Evolutionary conservation across 2,329 filamentous ascomycete species (phyloP).

Genomic region (Fusarium duplospermum): DNA sequence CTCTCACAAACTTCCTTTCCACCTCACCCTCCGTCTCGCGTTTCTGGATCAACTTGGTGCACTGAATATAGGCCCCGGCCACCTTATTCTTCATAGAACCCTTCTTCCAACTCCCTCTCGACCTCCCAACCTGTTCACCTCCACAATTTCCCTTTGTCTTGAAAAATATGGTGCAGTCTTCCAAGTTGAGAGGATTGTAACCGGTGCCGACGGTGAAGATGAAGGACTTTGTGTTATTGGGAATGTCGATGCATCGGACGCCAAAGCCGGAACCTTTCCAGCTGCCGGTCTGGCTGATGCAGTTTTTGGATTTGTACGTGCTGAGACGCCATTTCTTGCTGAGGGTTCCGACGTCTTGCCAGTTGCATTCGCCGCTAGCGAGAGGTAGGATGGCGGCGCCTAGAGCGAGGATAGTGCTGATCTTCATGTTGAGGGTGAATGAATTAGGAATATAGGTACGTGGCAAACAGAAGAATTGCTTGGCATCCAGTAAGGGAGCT

Average conservation of each 20-base stretch:
- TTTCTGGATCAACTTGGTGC: background rate
- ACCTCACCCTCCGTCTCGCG: background rate
- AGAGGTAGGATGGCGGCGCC: background rate
- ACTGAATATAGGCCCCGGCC: background rate
- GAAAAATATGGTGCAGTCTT: background rate
- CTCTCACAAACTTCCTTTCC: background rate
- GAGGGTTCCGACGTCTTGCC: background rate
- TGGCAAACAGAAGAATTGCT: no score
- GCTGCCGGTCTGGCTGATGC: background rate
- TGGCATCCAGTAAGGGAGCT: background rate
- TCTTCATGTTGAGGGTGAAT: background rate
- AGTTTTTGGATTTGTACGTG: slow-evolving; percentile 1
- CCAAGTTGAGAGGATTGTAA: background rate
- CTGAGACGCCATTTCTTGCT: background rate
- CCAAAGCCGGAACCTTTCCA: background rate
- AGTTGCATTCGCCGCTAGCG: background rate
- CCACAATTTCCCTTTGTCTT: background rate
- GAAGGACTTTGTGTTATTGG: slow-evolving; percentile 1
- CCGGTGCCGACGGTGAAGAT: background rate
- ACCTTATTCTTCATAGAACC: background rate
- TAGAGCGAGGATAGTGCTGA: background rate
- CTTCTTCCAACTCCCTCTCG: background rate
- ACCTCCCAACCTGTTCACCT: background rate
- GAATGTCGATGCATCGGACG: background rate
- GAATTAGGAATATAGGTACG: no score